A percentile compares a stretch with the other conserved stretches of the same genome.
Evolutionary conservation across 2,329 filamentous ascomycete species (phyloP).

Genomic region (Davidsoniella eucalypti): DNA sequence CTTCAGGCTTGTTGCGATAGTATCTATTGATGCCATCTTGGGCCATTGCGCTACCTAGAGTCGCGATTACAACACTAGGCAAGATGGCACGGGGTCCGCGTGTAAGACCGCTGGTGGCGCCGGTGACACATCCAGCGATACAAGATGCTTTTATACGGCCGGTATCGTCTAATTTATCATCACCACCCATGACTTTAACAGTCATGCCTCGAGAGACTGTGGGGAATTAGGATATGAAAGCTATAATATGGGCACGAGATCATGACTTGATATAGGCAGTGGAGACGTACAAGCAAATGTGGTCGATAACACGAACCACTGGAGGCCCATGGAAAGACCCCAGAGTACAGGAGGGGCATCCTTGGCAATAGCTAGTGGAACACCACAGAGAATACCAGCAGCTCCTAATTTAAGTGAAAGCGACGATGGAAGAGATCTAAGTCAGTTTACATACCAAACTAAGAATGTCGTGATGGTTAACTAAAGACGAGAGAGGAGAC

Average conservation of each 20-base stretch:
- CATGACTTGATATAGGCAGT: too few relatives aligned
- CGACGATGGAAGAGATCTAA: too few relatives aligned
- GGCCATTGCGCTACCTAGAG: conserved; percentile 25
- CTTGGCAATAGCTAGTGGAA: conserved; percentile 54
- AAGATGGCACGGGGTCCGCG: conserved; percentile 38
- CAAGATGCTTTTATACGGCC: conserved; percentile 53
- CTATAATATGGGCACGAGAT: too few relatives aligned
- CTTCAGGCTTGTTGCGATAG: conserved; percentile 23
- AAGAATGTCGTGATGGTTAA: not conserved
- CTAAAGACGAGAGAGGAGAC: not conserved
- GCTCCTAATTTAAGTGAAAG: conserved; percentile 21
- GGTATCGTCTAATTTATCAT: conserved; percentile 34
- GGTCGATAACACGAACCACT: conserved; percentile 53
- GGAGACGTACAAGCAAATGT: conserved; percentile 31
- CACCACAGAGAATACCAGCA: conserved; percentile 42
- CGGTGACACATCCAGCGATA: conserved; percentile 54
- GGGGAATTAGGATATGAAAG: not conserved
- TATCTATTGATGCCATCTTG: conserved; percentile 23
- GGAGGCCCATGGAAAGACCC: conserved; percentile 53
- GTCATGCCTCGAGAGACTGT: conserved; percentile 32
- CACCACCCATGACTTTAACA: conserved; percentile 31
- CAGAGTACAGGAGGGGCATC: conserved; percentile 53
- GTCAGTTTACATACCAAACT: too few relatives aligned
- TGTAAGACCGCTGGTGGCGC: conserved; percentile 38
- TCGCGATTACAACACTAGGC: conserved; percentile 33